A percentile compares a stretch with the other conserved stretches of the same genome.
These are phyloP conservation scores for Prunella vulgaris DNA, from an alignment of 257 asterid genomes.

Conservation along the genomic window DNA sequence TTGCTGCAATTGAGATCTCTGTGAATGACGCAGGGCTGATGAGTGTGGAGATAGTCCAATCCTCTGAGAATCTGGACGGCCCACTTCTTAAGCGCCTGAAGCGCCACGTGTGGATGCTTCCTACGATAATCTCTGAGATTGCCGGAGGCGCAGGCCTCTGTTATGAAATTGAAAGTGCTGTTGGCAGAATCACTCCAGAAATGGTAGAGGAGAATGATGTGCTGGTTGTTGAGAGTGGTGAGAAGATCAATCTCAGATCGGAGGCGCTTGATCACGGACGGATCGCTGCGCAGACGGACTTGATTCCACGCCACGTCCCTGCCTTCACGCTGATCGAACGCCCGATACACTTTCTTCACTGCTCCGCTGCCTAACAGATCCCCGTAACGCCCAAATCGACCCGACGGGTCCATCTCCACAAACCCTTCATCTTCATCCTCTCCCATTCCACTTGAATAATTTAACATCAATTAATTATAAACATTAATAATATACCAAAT, in stretches of 20 bases:
- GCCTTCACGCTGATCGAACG: conserved; percentile 42
- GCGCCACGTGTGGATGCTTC: conserved; percentile 39
- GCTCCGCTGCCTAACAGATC: conserved; percentile 44
- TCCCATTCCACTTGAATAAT: not conserved
- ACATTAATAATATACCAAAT: too few species aligned
- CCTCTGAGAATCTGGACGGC: conserved; percentile 38
- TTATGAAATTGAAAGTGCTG: conserved; percentile 40
- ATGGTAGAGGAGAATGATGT: conserved; percentile 31
- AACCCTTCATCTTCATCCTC: conserved; percentile 25
- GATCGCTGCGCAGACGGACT: conserved; percentile 40
- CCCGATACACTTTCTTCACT: conserved; percentile 43
- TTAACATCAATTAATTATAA: too few species aligned
- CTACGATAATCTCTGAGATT: conserved; percentile 38
- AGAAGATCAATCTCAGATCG: conserved; percentile 42
- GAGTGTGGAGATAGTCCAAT: conserved; percentile 42
- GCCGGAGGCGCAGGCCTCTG: conserved; percentile 42
- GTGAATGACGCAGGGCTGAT: conserved; percentile 47
- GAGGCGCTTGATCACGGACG: conserved; percentile 26
- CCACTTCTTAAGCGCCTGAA: conserved; percentile 50
- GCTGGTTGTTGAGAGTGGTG: conserved; percentile 31
- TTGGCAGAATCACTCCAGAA: conserved; percentile 38
- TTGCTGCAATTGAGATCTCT: conserved; percentile 48
- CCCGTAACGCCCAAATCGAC: conserved; percentile 37
- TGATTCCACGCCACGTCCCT: conserved; percentile 51
- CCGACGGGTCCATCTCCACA: conserved; percentile 44